Conservation (phyloP, 805 yeast genomes). For the Spathaspora passalidarum region DNA sequence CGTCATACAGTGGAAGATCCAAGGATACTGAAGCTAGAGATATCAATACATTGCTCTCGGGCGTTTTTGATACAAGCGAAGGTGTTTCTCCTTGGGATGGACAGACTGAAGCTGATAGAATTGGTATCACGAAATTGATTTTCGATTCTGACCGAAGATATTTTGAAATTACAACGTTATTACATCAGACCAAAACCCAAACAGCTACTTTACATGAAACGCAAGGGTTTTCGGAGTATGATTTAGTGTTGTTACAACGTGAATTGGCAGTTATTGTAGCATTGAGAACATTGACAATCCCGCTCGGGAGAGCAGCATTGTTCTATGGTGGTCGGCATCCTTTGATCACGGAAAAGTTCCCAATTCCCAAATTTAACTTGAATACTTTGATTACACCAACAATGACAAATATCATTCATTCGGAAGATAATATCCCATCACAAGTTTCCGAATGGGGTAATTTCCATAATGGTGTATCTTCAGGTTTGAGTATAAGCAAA, state of each 20-base stretch:
- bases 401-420: constrained; percentile 59
- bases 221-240: constrained; percentile 50
- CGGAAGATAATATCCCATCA: constrained; percentile 50
- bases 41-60: constrained; percentile 28
- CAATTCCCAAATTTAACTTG: constrained; percentile 72
- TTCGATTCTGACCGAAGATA: constrained; percentile 78
- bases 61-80: constrained; percentile 38
- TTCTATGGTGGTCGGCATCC: constrained; percentile 70
- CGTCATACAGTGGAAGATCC: not conserved
- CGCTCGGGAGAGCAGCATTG: constrained; percentile 76
- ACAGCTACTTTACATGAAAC: constrained; percentile 41
- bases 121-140: constrained; percentile 64
- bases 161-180: constrained; percentile 66
- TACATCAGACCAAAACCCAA: constrained; percentile 71
- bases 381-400: constrained; percentile 62
- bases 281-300: constrained; percentile 68
- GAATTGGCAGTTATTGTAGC: constrained; percentile 61
- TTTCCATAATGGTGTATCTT: constrained; percentile 88
- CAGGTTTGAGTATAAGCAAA: constrained; percentile 74
- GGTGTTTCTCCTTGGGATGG: constrained; percentile 63
- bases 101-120: constrained; percentile 65
- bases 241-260: constrained; percentile 51
- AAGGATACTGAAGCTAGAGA: not conserved
- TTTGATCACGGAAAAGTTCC: constrained; percentile 78
- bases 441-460: constrained; percentile 71